These are phyloP conservation scores for Triticum timopheevii DNA, from an alignment of 176 grass and related monocot genomes.

Conservation along the genomic window DNA sequence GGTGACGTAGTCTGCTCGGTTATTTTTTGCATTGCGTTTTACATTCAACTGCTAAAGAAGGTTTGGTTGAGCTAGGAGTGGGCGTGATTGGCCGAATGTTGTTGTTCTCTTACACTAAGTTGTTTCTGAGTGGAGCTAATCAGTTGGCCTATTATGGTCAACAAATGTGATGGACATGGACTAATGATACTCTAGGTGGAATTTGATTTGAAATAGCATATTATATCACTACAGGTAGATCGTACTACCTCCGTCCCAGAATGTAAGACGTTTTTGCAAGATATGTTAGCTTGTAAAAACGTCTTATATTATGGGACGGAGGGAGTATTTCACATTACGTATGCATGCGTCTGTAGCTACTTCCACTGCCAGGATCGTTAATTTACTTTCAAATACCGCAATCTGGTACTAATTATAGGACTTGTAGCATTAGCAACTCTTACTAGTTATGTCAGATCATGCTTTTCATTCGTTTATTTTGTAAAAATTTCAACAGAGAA, in stretches of 20 bases:
- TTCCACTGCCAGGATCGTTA: neutral
- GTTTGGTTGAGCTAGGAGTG: neutral
- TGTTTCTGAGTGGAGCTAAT: neutral
- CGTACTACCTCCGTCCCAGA: too few relatives aligned
- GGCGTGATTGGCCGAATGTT: neutral
- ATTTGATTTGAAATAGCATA: neutral
- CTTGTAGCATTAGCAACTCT: neutral
- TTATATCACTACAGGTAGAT: neutral
- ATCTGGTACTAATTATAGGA: neutral
- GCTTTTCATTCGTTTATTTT: constrained; percentile 2
- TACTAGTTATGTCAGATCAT: neutral
- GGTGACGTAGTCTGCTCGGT: constrained; percentile 14
- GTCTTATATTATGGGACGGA: too few relatives aligned
- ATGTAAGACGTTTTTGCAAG: too few relatives aligned
- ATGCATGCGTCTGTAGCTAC: neutral
- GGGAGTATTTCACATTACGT: neutral
- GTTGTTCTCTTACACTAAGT: neutral
- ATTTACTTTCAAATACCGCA: neutral
- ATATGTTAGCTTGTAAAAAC: too few relatives aligned
- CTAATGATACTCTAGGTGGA: neutral
- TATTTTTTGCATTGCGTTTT: neutral
- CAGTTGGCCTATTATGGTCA: neutral
- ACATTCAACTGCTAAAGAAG: neutral
- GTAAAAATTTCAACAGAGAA: constrained; percentile 34
- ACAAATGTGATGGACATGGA: neutral